These are phyloP conservation scores for Zelopaecilomyces penicillatus DNA, from an alignment of 2,329 filamentous ascomycete genomes.

Conservation along the genomic window DNA sequence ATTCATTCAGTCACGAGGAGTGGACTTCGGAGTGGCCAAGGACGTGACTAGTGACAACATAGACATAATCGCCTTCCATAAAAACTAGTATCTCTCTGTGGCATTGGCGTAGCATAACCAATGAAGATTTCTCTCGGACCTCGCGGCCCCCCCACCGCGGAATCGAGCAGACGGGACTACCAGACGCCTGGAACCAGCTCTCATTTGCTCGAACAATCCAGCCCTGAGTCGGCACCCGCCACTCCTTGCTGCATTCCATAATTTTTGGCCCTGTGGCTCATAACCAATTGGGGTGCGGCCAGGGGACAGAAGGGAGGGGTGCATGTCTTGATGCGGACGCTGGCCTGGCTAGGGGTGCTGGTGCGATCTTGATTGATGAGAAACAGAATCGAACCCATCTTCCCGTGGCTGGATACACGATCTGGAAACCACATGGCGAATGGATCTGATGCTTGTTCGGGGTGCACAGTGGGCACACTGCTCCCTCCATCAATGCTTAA, in stretches of 20 bases:
- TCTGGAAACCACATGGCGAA: conserved; percentile 9
- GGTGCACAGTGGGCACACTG: too few species aligned
- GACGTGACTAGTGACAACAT: too few species aligned
- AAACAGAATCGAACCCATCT: conserved; percentile 9
- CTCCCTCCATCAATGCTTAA: too few species aligned
- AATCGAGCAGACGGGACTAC: conserved; percentile 10
- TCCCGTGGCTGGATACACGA: conserved; percentile 5
- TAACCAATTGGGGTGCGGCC: conserved; percentile 8
- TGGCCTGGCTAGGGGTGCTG: too few species aligned
- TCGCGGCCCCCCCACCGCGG: too few species aligned
- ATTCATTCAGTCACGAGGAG: too few species aligned
- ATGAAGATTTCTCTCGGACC: too few species aligned
- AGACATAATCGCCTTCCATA: too few species aligned
- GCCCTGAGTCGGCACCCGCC: conserved; percentile 10
- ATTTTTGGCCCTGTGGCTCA: conserved; percentile 11
- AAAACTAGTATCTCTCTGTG: too few species aligned
- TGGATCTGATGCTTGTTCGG: neutral
- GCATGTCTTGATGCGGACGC: conserved; percentile 9
- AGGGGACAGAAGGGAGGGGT: conserved; percentile 8
- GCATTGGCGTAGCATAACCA: too few species aligned
- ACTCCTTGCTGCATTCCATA: conserved; percentile 14
- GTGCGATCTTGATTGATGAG: conserved; percentile 9
- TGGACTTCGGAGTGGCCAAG: too few species aligned
- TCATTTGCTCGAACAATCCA: conserved; percentile 15
- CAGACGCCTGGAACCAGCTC: conserved; percentile 22